phyloP scores from a whole-genome alignment of 1,139 yeast genomes.

The Scheffersomyces quercinus region DNA sequence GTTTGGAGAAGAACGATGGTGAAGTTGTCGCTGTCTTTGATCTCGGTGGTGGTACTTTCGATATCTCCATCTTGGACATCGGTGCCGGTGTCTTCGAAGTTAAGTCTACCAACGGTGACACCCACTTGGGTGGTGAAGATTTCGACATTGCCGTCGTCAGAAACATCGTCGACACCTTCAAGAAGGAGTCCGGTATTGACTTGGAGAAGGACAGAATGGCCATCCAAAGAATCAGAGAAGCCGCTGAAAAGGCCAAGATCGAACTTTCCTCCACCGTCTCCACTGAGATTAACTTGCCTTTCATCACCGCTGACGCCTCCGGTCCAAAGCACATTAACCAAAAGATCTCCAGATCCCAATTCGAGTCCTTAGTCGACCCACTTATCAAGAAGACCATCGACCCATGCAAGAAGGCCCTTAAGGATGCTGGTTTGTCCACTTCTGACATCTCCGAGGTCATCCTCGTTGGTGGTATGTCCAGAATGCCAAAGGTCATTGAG shows the following conservation, averaged over 20 bases:
- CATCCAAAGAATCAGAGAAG: constrained; percentile 98
- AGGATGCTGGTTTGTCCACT: constrained; percentile 87
- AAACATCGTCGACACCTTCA: constrained; percentile 88
- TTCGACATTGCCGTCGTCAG: constrained; percentile 83
- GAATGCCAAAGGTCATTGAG: constrained; percentile 99
- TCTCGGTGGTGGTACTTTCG: constrained; percentile 89
- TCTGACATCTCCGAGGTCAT: constrained; percentile 93
- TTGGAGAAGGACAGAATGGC: constrained; percentile 95
- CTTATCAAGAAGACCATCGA: constrained; percentile 90
- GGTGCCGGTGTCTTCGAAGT: constrained; percentile 89
- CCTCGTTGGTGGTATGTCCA: constrained; percentile 99
- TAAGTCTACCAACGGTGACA: constrained; percentile 86
- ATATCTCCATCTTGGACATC: constrained; percentile 80
- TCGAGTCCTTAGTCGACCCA: constrained; percentile 87
- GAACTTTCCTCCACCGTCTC: constrained; percentile 92
- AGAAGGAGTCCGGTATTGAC: constrained; percentile 89
- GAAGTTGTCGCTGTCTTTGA: constrained; percentile 83
- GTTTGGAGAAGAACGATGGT: constrained; percentile 81
- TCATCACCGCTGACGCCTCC: constrained; percentile 92
- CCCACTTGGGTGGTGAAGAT: constrained; percentile 92
- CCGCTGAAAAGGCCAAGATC: constrained; percentile 99
- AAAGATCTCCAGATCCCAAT: constrained; percentile 89
- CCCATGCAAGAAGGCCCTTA: constrained; percentile 97
- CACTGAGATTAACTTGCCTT: constrained; percentile 95
- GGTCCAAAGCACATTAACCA: constrained; percentile 99